phyloP scores from a whole-genome alignment of 1,284 basidiomycete species.

The Sporisorium scitamineum region DNA sequence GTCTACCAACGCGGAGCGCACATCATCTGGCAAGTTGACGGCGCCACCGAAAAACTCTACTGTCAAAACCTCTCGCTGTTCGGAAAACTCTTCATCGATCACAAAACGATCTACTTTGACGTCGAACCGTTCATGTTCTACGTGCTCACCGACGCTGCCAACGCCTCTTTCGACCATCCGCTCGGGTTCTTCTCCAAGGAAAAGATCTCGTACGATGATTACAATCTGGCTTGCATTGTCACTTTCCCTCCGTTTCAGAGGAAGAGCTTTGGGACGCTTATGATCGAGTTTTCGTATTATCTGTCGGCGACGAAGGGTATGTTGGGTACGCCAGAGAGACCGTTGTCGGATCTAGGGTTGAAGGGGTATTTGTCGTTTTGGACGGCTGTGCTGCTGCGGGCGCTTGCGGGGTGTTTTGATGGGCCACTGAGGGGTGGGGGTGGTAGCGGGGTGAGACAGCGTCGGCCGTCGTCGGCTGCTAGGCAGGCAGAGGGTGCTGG shows the following conservation, averaged over 20 bases:
- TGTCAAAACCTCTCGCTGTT: slow-evolving; percentile 95
- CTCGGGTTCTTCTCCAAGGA: slow-evolving; percentile 98
- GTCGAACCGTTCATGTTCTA: slow-evolving; percentile 81
- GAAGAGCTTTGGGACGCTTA: slow-evolving; percentile 89
- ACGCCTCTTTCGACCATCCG: slow-evolving; percentile 81
- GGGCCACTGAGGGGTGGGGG: slow-evolving; percentile 9
- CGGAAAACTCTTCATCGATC: slow-evolving; percentile 98
- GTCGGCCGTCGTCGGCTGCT: slow-evolving; percentile 15
- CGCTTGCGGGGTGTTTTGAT: slow-evolving; percentile 76
- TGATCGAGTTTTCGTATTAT: slow-evolving; percentile 99
- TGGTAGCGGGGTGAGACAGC: slow-evolving; percentile 1
- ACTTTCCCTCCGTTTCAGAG: slow-evolving; percentile 93
- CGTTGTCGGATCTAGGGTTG: slow-evolving; percentile 90
- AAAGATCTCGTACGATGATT: slow-evolving; percentile 94
- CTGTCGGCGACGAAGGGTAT: slow-evolving; percentile 82
- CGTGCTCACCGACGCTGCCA: slow-evolving; percentile 84
- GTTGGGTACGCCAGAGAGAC: slow-evolving; percentile 92
- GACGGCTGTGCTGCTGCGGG: slow-evolving; percentile 84
- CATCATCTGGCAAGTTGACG: slow-evolving; percentile 96
- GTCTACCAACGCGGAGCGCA: slow-evolving; percentile 92
- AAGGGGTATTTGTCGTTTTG: slow-evolving; percentile 92
- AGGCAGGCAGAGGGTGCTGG: no score
- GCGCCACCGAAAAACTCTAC: slow-evolving; percentile 83
- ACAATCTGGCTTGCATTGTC: slow-evolving; percentile 96
- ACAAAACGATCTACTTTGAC: slow-evolving; percentile 97